Percentiles rank a stretch among this genome's conserved stretches.
Conservation (phyloP, 768 basidiomycete genomes). For the Auriscalpium vulgare region DNA sequence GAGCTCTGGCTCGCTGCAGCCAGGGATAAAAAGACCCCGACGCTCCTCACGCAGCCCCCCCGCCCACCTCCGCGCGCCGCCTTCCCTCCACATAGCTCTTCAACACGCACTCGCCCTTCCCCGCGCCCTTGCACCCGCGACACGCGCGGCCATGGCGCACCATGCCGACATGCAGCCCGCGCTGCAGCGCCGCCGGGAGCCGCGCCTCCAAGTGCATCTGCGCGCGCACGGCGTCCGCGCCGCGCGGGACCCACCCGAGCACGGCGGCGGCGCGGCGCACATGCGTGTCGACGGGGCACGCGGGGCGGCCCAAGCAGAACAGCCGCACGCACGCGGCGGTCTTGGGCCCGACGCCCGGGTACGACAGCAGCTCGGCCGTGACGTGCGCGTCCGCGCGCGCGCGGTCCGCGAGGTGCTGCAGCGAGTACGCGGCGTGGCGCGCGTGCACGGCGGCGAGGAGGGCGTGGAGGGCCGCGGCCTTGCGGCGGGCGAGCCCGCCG, state of each 20-base stretch:
- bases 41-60: background rate
- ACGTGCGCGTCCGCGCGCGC: constrained; percentile 37
- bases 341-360: constrained; percentile 54
- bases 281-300: constrained; percentile 60
- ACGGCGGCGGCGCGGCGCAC: constrained; percentile 47
- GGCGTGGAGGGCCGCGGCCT: constrained; percentile 46
- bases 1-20: too few relatives aligned
- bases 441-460: constrained; percentile 34
- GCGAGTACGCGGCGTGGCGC: constrained; percentile 44
- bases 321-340: constrained; percentile 56
- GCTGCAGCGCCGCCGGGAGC: constrained; percentile 46
- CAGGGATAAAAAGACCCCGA: too few relatives aligned
- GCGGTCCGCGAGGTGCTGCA: constrained; percentile 41
- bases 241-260: constrained; percentile 41
- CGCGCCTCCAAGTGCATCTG: constrained; percentile 50
- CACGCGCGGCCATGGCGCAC: constrained; percentile 48
- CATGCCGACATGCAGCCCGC: constrained; percentile 51
- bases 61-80: constrained; percentile 14
- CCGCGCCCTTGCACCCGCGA: constrained; percentile 41
- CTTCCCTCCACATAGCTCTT: constrained; percentile 28
- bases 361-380: constrained; percentile 50
- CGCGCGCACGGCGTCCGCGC: constrained; percentile 40
- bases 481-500: constrained; percentile 55
- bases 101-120: constrained; percentile 25
- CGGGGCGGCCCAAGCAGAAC: constrained; percentile 51